These are phyloP conservation scores for Fusarium aywerte DNA, from an alignment of 2,329 filamentous ascomycete species.

Conservation along the genomic window DNA sequence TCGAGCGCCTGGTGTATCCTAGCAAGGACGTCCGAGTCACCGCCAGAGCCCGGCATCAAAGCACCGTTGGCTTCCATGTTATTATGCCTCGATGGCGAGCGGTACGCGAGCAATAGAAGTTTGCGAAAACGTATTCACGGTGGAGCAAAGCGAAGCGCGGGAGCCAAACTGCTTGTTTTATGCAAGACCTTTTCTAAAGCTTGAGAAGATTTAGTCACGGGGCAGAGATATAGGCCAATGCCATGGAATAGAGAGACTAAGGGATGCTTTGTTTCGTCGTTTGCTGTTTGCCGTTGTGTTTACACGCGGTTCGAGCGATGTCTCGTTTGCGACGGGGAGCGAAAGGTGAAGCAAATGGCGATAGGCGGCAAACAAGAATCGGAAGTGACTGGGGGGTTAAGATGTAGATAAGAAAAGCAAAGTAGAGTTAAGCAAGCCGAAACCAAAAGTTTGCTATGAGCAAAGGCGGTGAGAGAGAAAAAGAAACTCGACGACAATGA, in stretches of 20 bases:
- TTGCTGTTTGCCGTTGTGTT: constrained; percentile 19
- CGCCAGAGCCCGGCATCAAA: constrained; percentile 50
- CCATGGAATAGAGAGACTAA: constrained; percentile 30
- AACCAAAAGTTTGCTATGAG: not conserved
- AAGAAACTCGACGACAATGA: not conserved
- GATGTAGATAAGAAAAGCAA: constrained; percentile 18
- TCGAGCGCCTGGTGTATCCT: constrained; percentile 87
- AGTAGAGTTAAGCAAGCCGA: not conserved
- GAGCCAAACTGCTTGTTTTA: constrained; percentile 33
- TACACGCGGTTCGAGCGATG: constrained; percentile 2
- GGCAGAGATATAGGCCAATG: constrained; percentile 25
- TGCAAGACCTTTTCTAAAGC: constrained; percentile 29
- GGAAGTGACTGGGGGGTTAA: constrained; percentile 1
- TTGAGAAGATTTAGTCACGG: constrained; percentile 24
- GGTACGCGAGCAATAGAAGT: constrained; percentile 21
- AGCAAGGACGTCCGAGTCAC: constrained; percentile 62
- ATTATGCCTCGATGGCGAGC: constrained; percentile 30
- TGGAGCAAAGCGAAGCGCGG: constrained; percentile 22
- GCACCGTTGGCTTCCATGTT: constrained; percentile 54
- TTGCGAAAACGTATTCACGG: constrained; percentile 24
- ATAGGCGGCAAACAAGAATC: constrained; percentile 14
- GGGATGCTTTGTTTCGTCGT: constrained; percentile 7
- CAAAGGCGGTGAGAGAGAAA: constrained; percentile 19
- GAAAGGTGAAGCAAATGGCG: constrained; percentile 16
- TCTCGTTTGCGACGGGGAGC: constrained; percentile 31